Conservation (phyloP, 202 grass and related monocot species). For the Saccharum hybrid region DNA sequence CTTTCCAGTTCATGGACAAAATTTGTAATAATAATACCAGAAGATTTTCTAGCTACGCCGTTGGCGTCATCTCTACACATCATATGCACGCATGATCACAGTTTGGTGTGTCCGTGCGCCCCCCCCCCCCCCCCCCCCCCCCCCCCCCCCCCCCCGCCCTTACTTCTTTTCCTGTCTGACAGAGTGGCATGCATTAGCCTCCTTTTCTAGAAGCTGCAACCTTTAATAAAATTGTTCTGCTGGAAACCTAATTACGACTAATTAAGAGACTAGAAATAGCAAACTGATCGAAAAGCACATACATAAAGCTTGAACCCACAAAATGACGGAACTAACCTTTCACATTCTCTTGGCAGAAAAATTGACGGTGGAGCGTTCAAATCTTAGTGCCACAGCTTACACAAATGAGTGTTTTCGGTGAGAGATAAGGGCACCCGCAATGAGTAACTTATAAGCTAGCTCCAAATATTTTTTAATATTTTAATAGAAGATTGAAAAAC, state of each 20-base stretch:
- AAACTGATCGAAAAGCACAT: neutral
- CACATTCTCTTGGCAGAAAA: neutral
- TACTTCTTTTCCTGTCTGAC: neutral
- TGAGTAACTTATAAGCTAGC: too few relatives aligned
- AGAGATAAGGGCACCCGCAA: too few relatives aligned
- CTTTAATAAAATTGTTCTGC: neutral
- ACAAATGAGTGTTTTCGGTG: neutral
- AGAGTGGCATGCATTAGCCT: neutral
- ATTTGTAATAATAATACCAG: neutral
- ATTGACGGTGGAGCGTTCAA: neutral
- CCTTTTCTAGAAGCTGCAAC: constrained; percentile 21
- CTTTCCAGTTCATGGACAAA: neutral
- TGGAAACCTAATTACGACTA: neutral
- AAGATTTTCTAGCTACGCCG: neutral
- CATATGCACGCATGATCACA: neutral
- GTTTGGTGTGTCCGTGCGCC: neutral
- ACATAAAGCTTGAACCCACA: neutral
- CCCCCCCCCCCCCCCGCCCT: too few relatives aligned
- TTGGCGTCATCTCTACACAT: neutral
- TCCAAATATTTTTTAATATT: too few relatives aligned
- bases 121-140: too few relatives aligned
- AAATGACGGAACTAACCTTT: neutral
- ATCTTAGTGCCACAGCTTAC: neutral
- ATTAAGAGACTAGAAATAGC: neutral
- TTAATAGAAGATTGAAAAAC: too few relatives aligned